Evolutionary conservation across 2,329 filamentous ascomycete genomes (phyloP).

Genomic region (Colletotrichum coccodes): DNA sequence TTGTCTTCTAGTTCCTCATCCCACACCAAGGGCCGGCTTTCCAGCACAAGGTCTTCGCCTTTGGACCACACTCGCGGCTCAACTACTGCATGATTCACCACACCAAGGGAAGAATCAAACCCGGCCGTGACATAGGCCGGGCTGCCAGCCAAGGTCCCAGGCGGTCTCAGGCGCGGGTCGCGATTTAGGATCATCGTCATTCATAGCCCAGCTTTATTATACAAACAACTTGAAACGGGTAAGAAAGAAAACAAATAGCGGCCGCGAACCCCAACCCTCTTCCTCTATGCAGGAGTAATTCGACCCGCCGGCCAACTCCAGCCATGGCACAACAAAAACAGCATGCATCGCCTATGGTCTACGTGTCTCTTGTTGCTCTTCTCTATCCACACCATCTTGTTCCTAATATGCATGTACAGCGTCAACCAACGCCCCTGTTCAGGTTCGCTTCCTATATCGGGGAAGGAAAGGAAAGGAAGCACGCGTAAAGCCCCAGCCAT

Average conservation of each 20-base stretch:
- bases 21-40: neutral
- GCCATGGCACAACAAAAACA: neutral
- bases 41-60: neutral
- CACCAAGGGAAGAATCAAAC: neutral
- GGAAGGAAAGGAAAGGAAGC: neutral
- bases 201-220: slow-evolving; percentile 10
- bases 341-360: neutral
- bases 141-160: neutral
- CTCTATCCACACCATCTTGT: neutral
- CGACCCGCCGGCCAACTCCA: neutral
- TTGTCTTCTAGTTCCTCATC: too few relatives aligned
- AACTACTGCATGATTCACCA: neutral
- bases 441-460: neutral
- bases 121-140: neutral
- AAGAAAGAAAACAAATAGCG: neutral
- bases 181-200: neutral
- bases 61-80: neutral
- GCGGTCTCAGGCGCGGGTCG: neutral
- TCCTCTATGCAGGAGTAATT: neutral
- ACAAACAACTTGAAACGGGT: neutral
- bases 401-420: slow-evolving; percentile 7
- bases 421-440: slow-evolving; percentile 3
- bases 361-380: neutral
- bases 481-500: neutral
- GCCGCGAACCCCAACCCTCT: neutral